Evolutionary conservation across 164 flowering plant species (phyloP), one percentile per base, ranked within the genome.

Genomic region (Protea cynaroides): DNA sequence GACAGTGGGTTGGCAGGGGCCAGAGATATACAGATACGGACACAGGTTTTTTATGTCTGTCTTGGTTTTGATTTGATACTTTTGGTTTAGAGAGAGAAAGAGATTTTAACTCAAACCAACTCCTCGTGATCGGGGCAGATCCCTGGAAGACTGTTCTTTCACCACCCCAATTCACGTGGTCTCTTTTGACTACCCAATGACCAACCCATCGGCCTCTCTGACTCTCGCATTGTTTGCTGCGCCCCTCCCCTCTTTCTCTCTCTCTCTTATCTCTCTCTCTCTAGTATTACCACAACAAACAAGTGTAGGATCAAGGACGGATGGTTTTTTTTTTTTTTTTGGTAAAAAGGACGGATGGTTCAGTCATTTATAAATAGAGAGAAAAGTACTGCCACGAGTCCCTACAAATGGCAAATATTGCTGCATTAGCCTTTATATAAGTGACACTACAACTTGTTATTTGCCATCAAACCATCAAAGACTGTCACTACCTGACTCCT

Each of bases 111-210:
- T 51, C 70, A 62, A 64, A 69, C 70, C 63, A 37, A 25, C 61
- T 69, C 74, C 85, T 84, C 85, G 87, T 84, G 88, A 84, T 84
- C 85, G 88, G 85, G 78, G 81, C 81, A 82, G 86, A 47, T 47
- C 52, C 18, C 17, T 47, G 52, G 86, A 80, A 82, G 88, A 84
- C 88, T 84, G 88, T 80, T 78, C 86, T 4, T 29, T 4, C 4
- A 29, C 34, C 34, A 1, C 84, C 82, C 12, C 43, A 73, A 72
- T 76, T 82, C 83, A 82, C 86, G 87, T 82, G 86, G 77, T 63
- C 61, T 75, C 80, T 74, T 82, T 81, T 82, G 86, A 83, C 83
- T 71, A 71, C 76, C 77, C 74, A 50, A 68, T 73, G 74, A 73
- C 78, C 72, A 63, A 61, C 63, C 68, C 74, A 11, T 54, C 65